Base-by-base conservation (phyloP, 768 basidiomycete species). In the Leccinum variicolor region DNA sequence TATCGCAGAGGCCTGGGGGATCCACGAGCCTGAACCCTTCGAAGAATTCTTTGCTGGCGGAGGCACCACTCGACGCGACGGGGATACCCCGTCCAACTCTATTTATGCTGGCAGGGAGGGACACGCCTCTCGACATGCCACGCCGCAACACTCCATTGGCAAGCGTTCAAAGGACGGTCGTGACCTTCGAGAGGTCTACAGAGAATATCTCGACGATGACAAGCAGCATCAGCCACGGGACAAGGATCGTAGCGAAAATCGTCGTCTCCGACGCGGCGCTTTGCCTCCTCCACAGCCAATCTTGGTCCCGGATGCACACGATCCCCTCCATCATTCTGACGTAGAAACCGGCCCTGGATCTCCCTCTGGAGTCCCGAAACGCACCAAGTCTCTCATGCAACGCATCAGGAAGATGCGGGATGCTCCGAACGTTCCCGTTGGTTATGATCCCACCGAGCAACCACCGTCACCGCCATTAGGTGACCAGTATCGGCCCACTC, bases 1-100 rank as follows among this genome's bases (percentile, higher is more conserved):
- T 36, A 86, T 94, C 57, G 92, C 92, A 48, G 92, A 94, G 73
- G 92, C 92, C 1, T 94, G 92, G 92, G 92, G 92, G 36, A 92
- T 91, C 52, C 90, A 92, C 64, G 92, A 94, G 66, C 92, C 92
- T 5, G 92, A 94, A 67, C 92, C 92, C 7, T 94, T 82, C 65
- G 92, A 94, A 65, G 92, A 94, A 64, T 94, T 94, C 69, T 89
- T 84, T 61, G 91, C 90, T 23, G 92, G 90, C 19, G 88, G 89
- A 46, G 87, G 88, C 56, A 72, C 61, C 53, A 70, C 63, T 55
- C 79, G 66, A 61, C 73, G 68, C 50, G 81, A 78, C 26, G 85
- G 84, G 50, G 71, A 73, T n/a, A 84, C 86, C 6, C 82, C 84
- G 13, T 74, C 85, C 34, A 84, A 80, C 65, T 88, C 87, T 39